phyloP scores from a whole-genome alignment of 2,329 filamentous ascomycete species.

The Stachybotrys chlorohalonatus region DNA sequence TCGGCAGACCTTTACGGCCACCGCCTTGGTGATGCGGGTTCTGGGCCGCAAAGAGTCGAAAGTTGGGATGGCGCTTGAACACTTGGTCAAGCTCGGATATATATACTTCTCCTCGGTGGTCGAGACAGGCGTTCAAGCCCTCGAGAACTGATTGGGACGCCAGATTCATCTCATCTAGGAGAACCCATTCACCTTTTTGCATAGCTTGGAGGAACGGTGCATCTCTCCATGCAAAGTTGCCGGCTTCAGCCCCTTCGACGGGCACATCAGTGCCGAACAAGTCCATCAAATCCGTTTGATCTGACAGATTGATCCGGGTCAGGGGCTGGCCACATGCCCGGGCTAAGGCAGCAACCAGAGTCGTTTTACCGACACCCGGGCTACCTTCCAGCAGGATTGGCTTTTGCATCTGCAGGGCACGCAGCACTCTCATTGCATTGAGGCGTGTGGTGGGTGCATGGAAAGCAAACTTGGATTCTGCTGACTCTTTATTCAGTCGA shows the following conservation, averaged over 20 bases:
- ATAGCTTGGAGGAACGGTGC: constrained; percentile 93
- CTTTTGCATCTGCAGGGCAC: constrained; percentile 80
- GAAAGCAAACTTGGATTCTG: constrained; percentile 47
- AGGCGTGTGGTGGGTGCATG: constrained; percentile 81
- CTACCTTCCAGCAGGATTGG: constrained; percentile 93
- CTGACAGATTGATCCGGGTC: constrained; percentile 92
- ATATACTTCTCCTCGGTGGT: constrained; percentile 93
- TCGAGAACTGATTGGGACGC: constrained; percentile 95
- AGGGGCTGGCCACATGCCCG: constrained; percentile 70
- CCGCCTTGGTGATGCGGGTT: constrained; percentile 97
- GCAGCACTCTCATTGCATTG: constrained; percentile 84
- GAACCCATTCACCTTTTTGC: constrained; percentile 93
- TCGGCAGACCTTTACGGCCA: constrained; percentile 85
- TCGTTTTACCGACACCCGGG: constrained; percentile 97
- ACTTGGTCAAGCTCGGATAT: constrained; percentile 91
- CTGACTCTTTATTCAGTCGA: constrained; percentile 30
- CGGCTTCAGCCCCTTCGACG: constrained; percentile 82
- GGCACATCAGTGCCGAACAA: constrained; percentile 95
- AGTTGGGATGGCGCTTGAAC: constrained; percentile 80
- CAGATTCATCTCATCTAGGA: constrained; percentile 97
- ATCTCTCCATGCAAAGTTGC: constrained; percentile 90
- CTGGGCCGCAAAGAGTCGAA: constrained; percentile 93
- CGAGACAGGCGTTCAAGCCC: constrained; percentile 90
- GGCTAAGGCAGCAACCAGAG: constrained; percentile 78
- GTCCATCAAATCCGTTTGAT: constrained; percentile 96